phyloP scores from a whole-genome alignment of 495 filamentous ascomycete species.

The Xylaria palmicola region DNA sequence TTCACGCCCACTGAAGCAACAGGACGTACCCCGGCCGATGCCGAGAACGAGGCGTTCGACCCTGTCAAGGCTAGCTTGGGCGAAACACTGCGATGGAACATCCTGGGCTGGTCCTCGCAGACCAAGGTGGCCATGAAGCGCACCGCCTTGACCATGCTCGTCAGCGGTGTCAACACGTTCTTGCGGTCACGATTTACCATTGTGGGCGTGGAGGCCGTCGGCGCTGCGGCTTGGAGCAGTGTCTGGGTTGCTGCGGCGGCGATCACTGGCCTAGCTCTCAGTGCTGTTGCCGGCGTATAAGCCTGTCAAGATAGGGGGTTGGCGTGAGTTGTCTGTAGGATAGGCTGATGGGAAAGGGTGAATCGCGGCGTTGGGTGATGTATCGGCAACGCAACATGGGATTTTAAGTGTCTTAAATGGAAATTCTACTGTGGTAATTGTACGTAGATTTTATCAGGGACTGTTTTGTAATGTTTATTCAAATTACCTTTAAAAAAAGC shows the following conservation, averaged over 20 bases:
- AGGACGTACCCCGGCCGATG: conserved; percentile 36
- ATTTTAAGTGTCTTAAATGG: no score
- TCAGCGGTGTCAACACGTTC: conserved; percentile 61
- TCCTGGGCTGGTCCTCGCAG: conserved; percentile 60
- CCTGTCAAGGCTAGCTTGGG: conserved; percentile 51
- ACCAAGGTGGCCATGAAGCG: conserved; percentile 65
- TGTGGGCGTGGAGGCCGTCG: conserved; percentile 62
- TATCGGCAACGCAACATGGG: background rate
- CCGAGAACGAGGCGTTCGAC: conserved; percentile 45
- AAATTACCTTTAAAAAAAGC: background rate
- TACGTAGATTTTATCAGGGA: background rate
- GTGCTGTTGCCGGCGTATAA: conserved; percentile 52
- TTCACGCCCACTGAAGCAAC: conserved; percentile 66
- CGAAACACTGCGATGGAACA: conserved; percentile 62
- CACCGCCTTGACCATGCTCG: conserved; percentile 58
- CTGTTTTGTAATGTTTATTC: conserved; percentile 8
- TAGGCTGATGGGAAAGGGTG: background rate
- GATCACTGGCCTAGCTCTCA: conserved; percentile 57
- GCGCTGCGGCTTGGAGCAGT: conserved; percentile 66
- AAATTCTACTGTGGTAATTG: background rate
- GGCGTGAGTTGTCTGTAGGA: background rate
- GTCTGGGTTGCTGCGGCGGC: conserved; percentile 66
- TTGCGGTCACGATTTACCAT: conserved; percentile 62
- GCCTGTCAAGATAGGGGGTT: background rate
- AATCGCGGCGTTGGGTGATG: background rate